A percentile compares a stretch with the other conserved stretches of the same genome.
Conservation (phyloP, 306 rosid genomes). For the Argentina anserina region DNA sequence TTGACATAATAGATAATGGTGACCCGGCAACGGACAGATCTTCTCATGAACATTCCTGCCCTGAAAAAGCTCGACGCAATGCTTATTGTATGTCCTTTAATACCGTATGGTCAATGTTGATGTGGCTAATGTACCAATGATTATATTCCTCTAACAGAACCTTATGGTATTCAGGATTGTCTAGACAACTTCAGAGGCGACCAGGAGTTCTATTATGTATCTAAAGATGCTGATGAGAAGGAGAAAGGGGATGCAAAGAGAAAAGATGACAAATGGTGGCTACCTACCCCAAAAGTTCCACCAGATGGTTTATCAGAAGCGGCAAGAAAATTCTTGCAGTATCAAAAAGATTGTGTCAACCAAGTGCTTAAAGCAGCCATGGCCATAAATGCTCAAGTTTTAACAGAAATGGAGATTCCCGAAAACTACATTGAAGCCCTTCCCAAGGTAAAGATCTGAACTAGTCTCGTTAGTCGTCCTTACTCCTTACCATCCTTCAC, state of each 20-base stretch:
- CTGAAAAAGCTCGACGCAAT: slow-evolving; percentile 82
- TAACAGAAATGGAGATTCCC: slow-evolving; percentile 92
- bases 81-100: slow-evolving; percentile 61
- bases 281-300: slow-evolving; percentile 86
- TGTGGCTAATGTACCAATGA: slow-evolving; percentile 2
- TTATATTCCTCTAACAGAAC: slow-evolving; percentile 12
- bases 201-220: slow-evolving; percentile 70
- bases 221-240: slow-evolving; percentile 54
- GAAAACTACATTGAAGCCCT: slow-evolving; percentile 85
- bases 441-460: slow-evolving; percentile 65
- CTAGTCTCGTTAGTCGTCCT: not conserved
- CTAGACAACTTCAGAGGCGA: slow-evolving; percentile 75
- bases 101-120: too few species aligned
- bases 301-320: slow-evolving; percentile 67
- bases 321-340: slow-evolving; percentile 80
- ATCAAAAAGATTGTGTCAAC: slow-evolving; percentile 93
- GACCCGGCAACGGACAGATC: slow-evolving; percentile 87
- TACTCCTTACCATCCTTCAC: too few species aligned
- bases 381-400: slow-evolving; percentile 96
- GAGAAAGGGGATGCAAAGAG: slow-evolving; percentile 46
- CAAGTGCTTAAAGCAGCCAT: slow-evolving; percentile 99
- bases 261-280: slow-evolving; percentile 93
- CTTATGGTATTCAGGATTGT: slow-evolving; percentile 59
- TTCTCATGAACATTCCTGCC: slow-evolving; percentile 95
- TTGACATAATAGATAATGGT: slow-evolving; percentile 74